phyloP scores from a whole-genome alignment of 2,329 filamentous ascomycete species.

The Colletotrichum sp. region DNA sequence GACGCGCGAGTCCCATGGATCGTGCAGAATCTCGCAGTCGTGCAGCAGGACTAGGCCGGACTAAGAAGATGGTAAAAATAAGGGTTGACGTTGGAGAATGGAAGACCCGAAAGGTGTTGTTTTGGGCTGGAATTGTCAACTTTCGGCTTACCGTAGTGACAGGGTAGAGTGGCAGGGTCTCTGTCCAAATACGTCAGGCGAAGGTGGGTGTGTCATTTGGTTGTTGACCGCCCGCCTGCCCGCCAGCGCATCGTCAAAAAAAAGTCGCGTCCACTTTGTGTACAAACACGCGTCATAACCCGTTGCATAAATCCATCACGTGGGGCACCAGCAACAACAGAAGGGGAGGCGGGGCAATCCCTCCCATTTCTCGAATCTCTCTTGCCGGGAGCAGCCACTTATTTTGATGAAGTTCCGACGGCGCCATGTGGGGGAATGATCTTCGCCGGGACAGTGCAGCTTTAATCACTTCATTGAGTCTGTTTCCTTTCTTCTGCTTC shows the following conservation, averaged over 20 bases:
- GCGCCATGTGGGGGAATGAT: background rate
- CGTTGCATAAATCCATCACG: conserved; percentile 18
- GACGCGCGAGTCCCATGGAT: conserved; percentile 8
- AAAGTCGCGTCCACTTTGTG: conserved; percentile 7
- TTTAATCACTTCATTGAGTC: background rate
- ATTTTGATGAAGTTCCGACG: background rate
- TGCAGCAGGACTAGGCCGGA: background rate
- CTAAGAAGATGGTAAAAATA: background rate
- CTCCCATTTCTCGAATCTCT: background rate
- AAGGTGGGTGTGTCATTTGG: background rate
- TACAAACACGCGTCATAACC: conserved; percentile 15
- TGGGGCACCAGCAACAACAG: background rate
- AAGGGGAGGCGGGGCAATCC: conserved; percentile 3
- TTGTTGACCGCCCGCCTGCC: background rate
- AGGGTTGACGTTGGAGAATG: background rate
- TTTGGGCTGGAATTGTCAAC: conserved; percentile 4
- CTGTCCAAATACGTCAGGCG: conserved; percentile 1
- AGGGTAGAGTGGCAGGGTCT: conserved; percentile 12
- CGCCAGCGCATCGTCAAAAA: conserved; percentile 8
- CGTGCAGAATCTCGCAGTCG: background rate
- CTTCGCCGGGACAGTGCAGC: background rate
- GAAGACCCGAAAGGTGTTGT: background rate
- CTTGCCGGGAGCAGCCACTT: background rate
- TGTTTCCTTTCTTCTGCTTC: background rate
- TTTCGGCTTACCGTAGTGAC: conserved; percentile 4